phyloP scores from a whole-genome alignment of 768 basidiomycete species.

The Termitomyces titanicus region DNA sequence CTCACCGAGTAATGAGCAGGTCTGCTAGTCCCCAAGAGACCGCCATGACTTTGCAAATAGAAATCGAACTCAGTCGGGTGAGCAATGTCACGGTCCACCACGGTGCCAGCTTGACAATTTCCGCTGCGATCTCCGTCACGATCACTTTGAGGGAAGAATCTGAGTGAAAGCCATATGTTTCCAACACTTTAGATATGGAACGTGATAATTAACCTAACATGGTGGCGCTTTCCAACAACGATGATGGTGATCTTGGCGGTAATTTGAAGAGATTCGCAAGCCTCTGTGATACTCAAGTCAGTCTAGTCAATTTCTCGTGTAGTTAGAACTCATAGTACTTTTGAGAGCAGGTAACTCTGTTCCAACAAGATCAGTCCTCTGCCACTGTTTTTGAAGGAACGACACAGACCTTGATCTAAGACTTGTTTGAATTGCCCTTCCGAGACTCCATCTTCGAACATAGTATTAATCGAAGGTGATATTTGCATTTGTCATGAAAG shows the following conservation, averaged over 20 bases:
- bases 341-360: conserved; percentile 49
- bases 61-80: conserved; percentile 78
- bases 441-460: conserved; percentile 48
- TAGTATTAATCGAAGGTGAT: conserved; percentile 11
- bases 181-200: conserved; percentile 8
- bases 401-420: conserved; percentile 44
- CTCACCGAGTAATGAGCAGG: conserved; percentile 45
- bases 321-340: conserved; percentile 28
- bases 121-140: conserved; percentile 63
- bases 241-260: conserved; percentile 62
- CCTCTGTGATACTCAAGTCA: conserved; percentile 33
- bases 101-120: conserved; percentile 76
- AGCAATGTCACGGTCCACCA: conserved; percentile 67
- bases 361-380: background rate
- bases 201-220: conserved; percentile 29
- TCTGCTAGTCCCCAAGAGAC: conserved; percentile 70
- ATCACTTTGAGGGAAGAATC: conserved; percentile 30
- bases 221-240: conserved; percentile 67
- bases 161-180: conserved; percentile 9
- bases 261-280: conserved; percentile 49
- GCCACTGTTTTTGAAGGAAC: background rate
- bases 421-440: conserved; percentile 52
- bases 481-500: background rate
- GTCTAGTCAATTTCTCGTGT: background rate
- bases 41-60: conserved; percentile 76